Evolutionary conservation across 257 asterid genomes (phyloP), one percentile per base, ranked within the genome.

Genomic region (Verbena officinalis): DNA sequence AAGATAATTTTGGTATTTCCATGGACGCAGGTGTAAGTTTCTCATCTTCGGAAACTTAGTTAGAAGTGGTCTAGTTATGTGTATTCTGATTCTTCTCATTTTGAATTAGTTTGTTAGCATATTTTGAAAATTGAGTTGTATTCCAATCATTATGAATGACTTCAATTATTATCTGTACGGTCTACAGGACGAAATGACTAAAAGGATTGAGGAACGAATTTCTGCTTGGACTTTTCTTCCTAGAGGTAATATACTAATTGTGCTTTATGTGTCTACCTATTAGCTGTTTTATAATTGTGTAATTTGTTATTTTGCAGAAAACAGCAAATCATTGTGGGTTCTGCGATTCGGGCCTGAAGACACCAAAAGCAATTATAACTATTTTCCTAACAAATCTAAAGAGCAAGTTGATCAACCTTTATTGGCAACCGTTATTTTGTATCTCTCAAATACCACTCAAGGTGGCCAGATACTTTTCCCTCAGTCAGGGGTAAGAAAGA

Each of bases 171-270:
- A 58, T 55, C 27, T 58, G 60, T 44, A 44, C 72, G 69, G 68
- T 60, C 30, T 66, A 36, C 71, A 89, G 98, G 92, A 86, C 71
- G 85, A 78, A 78, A 75, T 81, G 40, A 67, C 75, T 57, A 67
- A 75, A 64, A 76, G 79, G 77, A 84, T 91, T 22, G 96, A 81
- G 76, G 91, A 89, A 71, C 81, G 84, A 77, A 80, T 91, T 70
- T 91, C 85, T 71, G 93, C 91, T 40, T 91, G 98, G 96, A 91
- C 95, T 68, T 86, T 89, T 75, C 83, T 91, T 57, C 98, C 96
- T 20, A 75, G 74, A 81, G 94, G 96, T 91, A 62, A 14, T 36
- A 56, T 66, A 34, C 17, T 45, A 33, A 39, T 57, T 52, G 70
- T 40, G 21, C 39, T 23, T n/a, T n/a, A 12, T 31, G 34, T 36